Evolutionary conservation across 2,329 filamentous ascomycete genomes (phyloP).

Genomic region (Escovopsis sp.): DNA sequence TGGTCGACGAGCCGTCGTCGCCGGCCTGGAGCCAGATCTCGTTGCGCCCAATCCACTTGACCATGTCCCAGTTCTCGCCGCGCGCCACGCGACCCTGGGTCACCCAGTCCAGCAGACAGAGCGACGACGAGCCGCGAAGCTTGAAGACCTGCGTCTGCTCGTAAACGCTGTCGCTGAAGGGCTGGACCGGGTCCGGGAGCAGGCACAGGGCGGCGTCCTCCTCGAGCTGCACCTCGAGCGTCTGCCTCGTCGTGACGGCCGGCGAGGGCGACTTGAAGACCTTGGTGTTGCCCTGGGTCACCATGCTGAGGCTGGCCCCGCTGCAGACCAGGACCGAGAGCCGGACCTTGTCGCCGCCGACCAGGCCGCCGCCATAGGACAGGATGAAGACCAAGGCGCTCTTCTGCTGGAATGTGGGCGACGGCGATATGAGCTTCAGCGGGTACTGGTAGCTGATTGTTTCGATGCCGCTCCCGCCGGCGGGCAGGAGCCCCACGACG

Average conservation of each 20-base stretch:
- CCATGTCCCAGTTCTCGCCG: conserved; percentile 79
- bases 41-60: conserved; percentile 68
- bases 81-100: conserved; percentile 72
- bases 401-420: conserved; percentile 45
- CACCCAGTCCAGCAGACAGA: conserved; percentile 90
- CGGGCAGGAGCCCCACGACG: conserved; percentile 57
- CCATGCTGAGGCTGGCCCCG: conserved; percentile 50
- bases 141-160: conserved; percentile 71
- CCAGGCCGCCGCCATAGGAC: conserved; percentile 86
- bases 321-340: conserved; percentile 53
- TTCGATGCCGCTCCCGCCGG: conserved; percentile 54
- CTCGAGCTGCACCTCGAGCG: conserved; percentile 35
- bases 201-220: conserved; percentile 43
- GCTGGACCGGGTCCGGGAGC: conserved; percentile 85
- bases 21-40: conserved; percentile 54
- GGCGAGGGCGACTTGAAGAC: conserved; percentile 66
- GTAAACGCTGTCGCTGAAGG: conserved; percentile 73
- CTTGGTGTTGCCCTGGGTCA: conserved; percentile 77
- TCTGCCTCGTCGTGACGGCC: conserved; percentile 43
- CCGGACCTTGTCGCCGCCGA: conserved; percentile 71
- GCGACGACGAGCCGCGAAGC: conserved; percentile 38
- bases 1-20: conserved; percentile 15
- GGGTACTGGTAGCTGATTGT: conserved; percentile 83
- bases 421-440: conserved; percentile 79
- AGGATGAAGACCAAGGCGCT: conserved; percentile 77